Conservation (phyloP, 805 yeast genomes). For the Schwanniomyces yamadae region DNA sequence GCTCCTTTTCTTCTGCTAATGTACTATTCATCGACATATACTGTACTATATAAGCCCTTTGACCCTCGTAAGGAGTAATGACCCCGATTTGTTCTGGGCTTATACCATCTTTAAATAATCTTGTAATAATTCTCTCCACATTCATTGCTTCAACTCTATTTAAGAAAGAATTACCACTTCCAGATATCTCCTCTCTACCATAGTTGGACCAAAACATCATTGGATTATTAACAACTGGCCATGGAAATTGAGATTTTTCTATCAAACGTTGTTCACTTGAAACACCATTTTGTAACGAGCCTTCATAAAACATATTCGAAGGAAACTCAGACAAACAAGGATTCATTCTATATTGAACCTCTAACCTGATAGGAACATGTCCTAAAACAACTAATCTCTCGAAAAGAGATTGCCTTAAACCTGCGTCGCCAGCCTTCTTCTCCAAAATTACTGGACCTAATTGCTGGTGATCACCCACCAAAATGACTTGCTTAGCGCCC, state of each 20-base stretch:
- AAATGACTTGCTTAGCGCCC: constrained; percentile 84
- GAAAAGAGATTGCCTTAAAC: constrained; percentile 80
- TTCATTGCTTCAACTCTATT: constrained; percentile 89
- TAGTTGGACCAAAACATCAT: constrained; percentile 94
- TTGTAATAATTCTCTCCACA: constrained; percentile 74
- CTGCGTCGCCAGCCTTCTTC: constrained; percentile 80
- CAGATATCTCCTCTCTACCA: constrained; percentile 86
- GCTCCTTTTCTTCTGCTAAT: constrained; percentile 51
- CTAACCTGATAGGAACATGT: constrained; percentile 79
- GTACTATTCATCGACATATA: constrained; percentile 75
- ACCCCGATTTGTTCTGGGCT: constrained; percentile 83
- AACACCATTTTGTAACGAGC: constrained; percentile 88
- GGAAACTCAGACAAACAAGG: constrained; percentile 86
- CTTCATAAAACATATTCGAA: constrained; percentile 90
- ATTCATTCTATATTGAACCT: constrained; percentile 94
- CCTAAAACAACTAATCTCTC: constrained; percentile 83
- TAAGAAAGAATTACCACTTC: constrained; percentile 75
- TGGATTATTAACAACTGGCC: constrained; percentile 84
- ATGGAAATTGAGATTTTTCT: constrained; percentile 65
- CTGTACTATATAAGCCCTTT: constrained; percentile 75
- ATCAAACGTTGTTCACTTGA: constrained; percentile 68
- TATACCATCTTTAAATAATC: constrained; percentile 74
- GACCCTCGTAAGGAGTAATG: constrained; percentile 94
- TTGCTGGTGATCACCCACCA: constrained; percentile 96
- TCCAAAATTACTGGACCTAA: constrained; percentile 88